phyloP scores from a whole-genome alignment of 225 moss, liverwort and hornwort species.

The Antitrichia curtipendula region DNA sequence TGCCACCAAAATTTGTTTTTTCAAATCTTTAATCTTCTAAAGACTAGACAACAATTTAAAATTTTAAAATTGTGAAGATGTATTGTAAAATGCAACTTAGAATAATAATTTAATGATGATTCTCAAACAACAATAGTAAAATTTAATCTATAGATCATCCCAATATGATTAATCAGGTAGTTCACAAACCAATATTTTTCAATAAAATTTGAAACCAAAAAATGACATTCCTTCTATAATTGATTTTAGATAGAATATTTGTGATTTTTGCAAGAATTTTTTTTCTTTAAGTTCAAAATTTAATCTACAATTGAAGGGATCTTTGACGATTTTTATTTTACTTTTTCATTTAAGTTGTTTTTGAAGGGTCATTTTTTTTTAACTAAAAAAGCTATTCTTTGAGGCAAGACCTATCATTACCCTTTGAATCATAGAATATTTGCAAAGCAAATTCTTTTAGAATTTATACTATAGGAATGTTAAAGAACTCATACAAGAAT shows the following conservation, averaged over 20 bases:
- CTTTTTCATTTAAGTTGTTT: not conserved
- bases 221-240: not conserved
- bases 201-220: not conserved
- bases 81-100: not conserved
- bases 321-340: not conserved
- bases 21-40: not conserved
- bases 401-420: fast-evolving
- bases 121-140: not conserved
- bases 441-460: not conserved
- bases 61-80: not conserved
- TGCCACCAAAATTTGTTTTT: not conserved
- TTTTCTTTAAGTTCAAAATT: not conserved
- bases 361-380: no score
- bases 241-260: not conserved
- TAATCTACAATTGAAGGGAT: not conserved
- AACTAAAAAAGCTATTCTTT: not conserved
- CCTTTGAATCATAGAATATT: not conserved
- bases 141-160: not conserved
- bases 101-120: not conserved
- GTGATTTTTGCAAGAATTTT: not conserved
- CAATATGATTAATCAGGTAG: no score
- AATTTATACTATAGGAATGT: not conserved
- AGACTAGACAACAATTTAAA: not conserved
- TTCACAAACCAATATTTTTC: not conserved
- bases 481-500: not conserved